Percentiles rank a stretch among this genome's conserved stretches.
phyloP scores from a whole-genome alignment of 192 early-diverging fungal species.

The Backusella luteola region DNA sequence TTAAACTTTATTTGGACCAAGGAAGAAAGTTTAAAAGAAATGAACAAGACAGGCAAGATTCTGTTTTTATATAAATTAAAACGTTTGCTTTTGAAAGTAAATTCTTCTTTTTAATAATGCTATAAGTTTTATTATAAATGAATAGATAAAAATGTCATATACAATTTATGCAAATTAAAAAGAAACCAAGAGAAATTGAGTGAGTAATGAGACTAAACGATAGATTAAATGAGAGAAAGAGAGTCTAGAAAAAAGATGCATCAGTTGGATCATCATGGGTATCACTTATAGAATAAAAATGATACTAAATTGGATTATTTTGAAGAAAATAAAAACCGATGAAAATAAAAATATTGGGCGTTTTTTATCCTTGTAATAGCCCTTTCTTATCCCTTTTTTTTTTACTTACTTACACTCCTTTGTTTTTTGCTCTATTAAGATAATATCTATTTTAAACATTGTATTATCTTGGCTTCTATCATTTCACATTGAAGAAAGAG shows the following conservation, averaged over 20 bases:
- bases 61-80: background rate
- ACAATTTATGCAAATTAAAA: background rate
- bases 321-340: background rate
- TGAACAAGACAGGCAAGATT: background rate
- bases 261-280: background rate
- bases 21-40: slow-evolving; percentile 4
- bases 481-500: background rate
- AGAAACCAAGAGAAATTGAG: background rate
- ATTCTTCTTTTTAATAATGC: background rate
- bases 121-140: background rate
- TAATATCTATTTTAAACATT: background rate
- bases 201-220: background rate
- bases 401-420: background rate
- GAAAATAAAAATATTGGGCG: background rate
- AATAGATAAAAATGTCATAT: background rate
- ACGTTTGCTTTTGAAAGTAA: background rate
- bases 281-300: background rate
- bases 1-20: background rate
- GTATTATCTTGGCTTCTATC: background rate
- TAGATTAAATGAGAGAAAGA: background rate
- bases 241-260: background rate
- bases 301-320: background rate
- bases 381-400: background rate
- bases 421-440: background rate
- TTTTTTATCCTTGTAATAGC: background rate